These are phyloP conservation scores for Epichloe hybrida DNA, from an alignment of 2,329 filamentous ascomycete species.

Conservation along the genomic window DNA sequence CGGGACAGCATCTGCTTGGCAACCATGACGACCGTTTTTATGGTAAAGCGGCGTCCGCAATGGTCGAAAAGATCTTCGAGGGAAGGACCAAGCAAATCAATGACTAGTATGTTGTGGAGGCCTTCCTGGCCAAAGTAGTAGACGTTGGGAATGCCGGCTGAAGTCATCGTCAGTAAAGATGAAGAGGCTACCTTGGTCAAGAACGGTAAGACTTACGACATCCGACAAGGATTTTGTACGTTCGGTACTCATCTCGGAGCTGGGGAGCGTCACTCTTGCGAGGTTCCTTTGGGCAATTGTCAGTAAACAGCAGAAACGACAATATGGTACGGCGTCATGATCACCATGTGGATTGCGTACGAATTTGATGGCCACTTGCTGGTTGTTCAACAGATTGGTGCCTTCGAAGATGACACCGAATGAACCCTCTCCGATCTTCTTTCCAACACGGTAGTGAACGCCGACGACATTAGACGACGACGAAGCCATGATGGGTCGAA, in stretches of 20 bases:
- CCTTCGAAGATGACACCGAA: constrained; percentile 99
- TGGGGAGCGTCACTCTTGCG: constrained; percentile 97
- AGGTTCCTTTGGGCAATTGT: constrained; percentile 54
- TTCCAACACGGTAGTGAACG: constrained; percentile 95
- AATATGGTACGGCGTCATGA: background rate
- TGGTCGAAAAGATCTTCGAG: constrained; percentile 99
- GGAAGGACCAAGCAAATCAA: constrained; percentile 88
- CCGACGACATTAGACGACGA: constrained; percentile 95
- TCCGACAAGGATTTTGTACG: constrained; percentile 97
- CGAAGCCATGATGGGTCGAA: constrained; percentile 51
- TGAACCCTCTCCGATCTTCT: constrained; percentile 98
- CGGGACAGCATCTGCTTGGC: constrained; percentile 98
- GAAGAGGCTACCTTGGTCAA: background rate
- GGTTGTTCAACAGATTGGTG: constrained; percentile 96
- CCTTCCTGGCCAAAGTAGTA: constrained; percentile 99
- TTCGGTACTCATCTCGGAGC: constrained; percentile 94
- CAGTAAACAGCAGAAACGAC: background rate
- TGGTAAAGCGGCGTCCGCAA: constrained; percentile 99
- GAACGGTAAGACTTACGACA: constrained; percentile 59
- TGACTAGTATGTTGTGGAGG: constrained; percentile 99
- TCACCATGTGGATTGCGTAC: constrained; percentile 40
- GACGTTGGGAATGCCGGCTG: constrained; percentile 86
- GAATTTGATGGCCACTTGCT: constrained; percentile 99
- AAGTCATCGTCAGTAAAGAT: background rate
- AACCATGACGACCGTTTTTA: constrained; percentile 93